Base-by-base conservation (phyloP, 129 eudicot species). In the Arctium lappa region DNA sequence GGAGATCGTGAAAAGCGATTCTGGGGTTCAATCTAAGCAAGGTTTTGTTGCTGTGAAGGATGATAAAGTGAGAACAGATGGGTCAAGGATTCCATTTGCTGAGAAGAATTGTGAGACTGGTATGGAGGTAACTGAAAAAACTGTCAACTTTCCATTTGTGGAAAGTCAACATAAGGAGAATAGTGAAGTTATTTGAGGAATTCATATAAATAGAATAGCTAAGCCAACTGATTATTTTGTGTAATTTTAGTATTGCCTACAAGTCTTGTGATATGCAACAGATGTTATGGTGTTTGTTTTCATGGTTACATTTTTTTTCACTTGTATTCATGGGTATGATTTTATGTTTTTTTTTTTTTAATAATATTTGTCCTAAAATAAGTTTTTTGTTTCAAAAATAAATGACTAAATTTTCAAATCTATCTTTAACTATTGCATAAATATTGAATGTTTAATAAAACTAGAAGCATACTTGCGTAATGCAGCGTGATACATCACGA, bases 1-100 rank as follows among this genome's bases (percentile, higher is more conserved):
- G 79, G 44, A 4, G 36, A 32, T 42, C n/a, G 13, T 10, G 68
- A 42, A 77, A 65, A 75, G 72, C 1, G 62, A 22, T 11, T 46
- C 69, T 0, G 79, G 79, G 79, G 73, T 62, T 16, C 36, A 22
- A n/a, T 75, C 22, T 30, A 53, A 69, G 9, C 62, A 69, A 73
- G 3, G 37, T 15, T 11, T 27, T 11, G 42, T 50, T 74, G 71
- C 12, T 72, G 69, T 39, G 44, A 79, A 82, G 81, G 81, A 71
- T 40, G 34, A 22, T 13, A 75, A 80, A 83, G 60, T 53, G 32
- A 5, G 50, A 62, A 31, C 86, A 73, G 81, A 74, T 80, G 46
- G 72, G 62, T 65, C 80, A 77, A 88, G 86, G 40, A 63, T 81
- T 16, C 87, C 90, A 72, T 81, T 69, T 7, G 60, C 68, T 42